Percentiles rank a stretch among this genome's conserved stretches.
phyloP scores from a whole-genome alignment of 345 rosid species.

The Salix exigua region DNA sequence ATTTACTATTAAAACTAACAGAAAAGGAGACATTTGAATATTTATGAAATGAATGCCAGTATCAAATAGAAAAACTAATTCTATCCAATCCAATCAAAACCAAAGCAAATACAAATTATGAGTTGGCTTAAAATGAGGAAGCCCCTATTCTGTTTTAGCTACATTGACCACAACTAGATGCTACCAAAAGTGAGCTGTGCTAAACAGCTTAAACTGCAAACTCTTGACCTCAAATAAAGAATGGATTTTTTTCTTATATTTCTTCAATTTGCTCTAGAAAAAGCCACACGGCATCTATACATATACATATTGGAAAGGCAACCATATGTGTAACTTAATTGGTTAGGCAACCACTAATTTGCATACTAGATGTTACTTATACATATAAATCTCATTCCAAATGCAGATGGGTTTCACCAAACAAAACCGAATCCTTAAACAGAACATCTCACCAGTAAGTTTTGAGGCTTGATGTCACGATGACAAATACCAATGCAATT shows the following conservation, averaged over 20 bases:
- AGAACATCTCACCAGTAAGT: slow-evolving; percentile 58
- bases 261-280: not conserved
- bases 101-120: not conserved
- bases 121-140: not conserved
- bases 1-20: not conserved
- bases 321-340: not conserved
- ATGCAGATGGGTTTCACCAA: not conserved
- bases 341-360: not conserved
- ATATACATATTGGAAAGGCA: not conserved
- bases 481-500: slow-evolving; percentile 87
- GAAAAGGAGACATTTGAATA: not conserved
- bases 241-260: not conserved
- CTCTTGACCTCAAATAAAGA: not conserved
- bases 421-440: not conserved
- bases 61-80: not conserved
- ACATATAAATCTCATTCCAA: not conserved
- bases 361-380: not conserved
- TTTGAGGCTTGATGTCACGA: slow-evolving; percentile 97
- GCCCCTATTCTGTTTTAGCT: not conserved
- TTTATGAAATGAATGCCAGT: not conserved
- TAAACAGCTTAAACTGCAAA: not conserved
- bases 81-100: not conserved
- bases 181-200: not conserved
- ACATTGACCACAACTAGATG: not conserved
- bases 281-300: not conserved